Evolutionary conservation across 164 flowering plant genomes (phyloP), one percentile per base, ranked within the genome.

Genomic region (Akebia trifoliata): DNA sequence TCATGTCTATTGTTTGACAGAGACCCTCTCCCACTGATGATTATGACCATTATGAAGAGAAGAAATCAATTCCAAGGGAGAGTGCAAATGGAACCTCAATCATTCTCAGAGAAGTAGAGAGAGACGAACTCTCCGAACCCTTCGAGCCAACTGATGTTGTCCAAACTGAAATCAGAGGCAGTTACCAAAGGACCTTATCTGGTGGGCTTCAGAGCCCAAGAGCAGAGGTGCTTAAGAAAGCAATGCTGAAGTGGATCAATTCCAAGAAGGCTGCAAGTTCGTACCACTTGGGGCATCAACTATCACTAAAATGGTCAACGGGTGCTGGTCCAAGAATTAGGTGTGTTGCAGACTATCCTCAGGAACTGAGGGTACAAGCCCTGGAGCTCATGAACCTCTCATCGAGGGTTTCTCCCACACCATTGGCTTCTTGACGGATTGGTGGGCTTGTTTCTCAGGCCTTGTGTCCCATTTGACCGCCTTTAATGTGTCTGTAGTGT

Each of bases 241-340:
- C 79, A 2, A 81, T 89, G 48, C 57, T 85, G 63, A 65, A 82
- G 59, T 74, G 97, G 55, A 85, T 93, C 64, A 78, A 87, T 56
- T 87, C 96, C 20, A 89, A 89, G 75, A 84, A 81, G 49, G 66
- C 71, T 4, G 72, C 72, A 15, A 68, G 65, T 12, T 87, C 98
- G 35, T 87, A 83, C 45, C 91, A 92, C 49, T 55, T 85, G 10
- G 95, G 96, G 2, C 74, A 80, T 65, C 95, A 90, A 54, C 66
- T 89, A 14, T 72, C 91, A 0, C 45, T 66, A 40, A 83, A 78
- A 65, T 93, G 98, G 98, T 71, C 91, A 21, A 84, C 86, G 0
- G 98, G 98, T 18, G 90, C 80, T 57, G 98, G 98, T 10, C 95
- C 98, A 0, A 80, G 95, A 69, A 89, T 89, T 17, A 94, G 95